phyloP scores from a whole-genome alignment of 108 stramenopile species.

The Cyclostephanos tholiformis region DNA sequence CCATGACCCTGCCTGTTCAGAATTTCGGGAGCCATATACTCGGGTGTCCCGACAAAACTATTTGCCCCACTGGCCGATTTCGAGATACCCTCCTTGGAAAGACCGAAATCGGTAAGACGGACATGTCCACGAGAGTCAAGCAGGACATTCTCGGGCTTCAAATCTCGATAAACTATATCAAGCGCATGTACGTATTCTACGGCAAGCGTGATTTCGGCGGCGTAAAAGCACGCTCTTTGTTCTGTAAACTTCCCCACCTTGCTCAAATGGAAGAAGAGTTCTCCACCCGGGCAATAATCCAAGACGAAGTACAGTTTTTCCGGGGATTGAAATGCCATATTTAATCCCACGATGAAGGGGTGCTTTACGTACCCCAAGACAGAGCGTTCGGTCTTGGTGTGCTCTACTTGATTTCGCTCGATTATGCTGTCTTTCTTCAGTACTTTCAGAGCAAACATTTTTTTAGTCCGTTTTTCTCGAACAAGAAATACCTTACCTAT shows the following conservation, averaged over 20 bases:
- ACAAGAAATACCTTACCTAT: constrained; percentile 92
- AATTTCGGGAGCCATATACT: constrained; percentile 99
- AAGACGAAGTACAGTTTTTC: constrained; percentile 97
- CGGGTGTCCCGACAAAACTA: constrained; percentile 98
- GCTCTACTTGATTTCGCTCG: constrained; percentile 97
- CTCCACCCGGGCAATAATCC: constrained; percentile 98
- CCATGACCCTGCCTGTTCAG: constrained; percentile 92
- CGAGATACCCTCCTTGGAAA: constrained; percentile 96
- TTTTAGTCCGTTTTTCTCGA: constrained; percentile 70
- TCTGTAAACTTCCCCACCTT: constrained; percentile 95
- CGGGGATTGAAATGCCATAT: constrained; percentile 98
- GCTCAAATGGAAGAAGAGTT: constrained; percentile 97
- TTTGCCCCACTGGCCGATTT: constrained; percentile 90
- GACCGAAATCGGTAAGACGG: constrained; percentile 97
- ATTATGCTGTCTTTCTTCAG: constrained; percentile 96
- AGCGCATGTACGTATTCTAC: constrained; percentile 95
- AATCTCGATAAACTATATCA: constrained; percentile 96
- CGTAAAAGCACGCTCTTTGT: constrained; percentile 92
- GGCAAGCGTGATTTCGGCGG: constrained; percentile 95
- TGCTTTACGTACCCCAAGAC: constrained; percentile 97
- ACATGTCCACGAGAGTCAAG: constrained; percentile 95
- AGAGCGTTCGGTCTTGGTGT: constrained; percentile 96
- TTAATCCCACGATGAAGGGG: constrained; percentile 98
- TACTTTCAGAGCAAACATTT: constrained; percentile 94
- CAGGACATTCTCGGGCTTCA: constrained; percentile 97